Evolutionary conservation across 1,284 basidiomycete genomes (phyloP), one percentile per base, ranked within the genome.

Genomic region (Cryptococcus sp.): DNA sequence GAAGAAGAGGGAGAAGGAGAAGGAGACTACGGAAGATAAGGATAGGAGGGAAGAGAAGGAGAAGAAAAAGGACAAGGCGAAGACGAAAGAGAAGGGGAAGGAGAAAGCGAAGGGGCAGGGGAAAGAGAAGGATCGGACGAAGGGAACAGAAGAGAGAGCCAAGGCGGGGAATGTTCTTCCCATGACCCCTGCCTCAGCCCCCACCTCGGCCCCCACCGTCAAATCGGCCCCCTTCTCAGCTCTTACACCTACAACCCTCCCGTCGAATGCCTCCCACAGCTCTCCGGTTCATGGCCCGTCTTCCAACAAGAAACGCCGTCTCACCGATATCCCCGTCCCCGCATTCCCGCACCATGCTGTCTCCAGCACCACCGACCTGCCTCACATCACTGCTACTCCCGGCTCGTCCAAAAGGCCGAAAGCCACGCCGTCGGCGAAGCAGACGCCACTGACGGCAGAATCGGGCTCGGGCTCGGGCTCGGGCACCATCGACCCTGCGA

Each of bases 291-390:
- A n/a, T n/a, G n/a, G n/a, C n/a, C n/a, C n/a, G n/a, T n/a, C n/a
- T n/a, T n/a, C n/a, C n/a, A 47, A 47, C 9, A 47, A 47, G 46
- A 47, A 33, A 18, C 23, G 46, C 13, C 46, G 46, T 24, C 46
- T 47, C 46, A 47, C 46, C 24, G 46, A 47, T n/a, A 21, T 47
- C 24, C 46, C 46, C 23, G 35, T 47, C 46, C 46, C 46, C 21
- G n/a, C 24, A 11, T n/a, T 47, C 23, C n/a, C 46, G 0, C 46
- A 23, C 13, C n/a, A 21, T 13, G n/a, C 24, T 33, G 24, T 24
- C 11, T n/a, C 46, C 16, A 24, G 23, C 18, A 16, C n/a, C 16
- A 33, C 46, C 23, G 16, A 23, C 13, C n/a, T n/a, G n/a, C n/a
- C n/a, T n/a, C n/a, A n/a, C n/a, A n/a, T n/a, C n/a, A n/a, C n/a